Base-by-base conservation (phyloP, 202 grass and related monocot species). In the Dendrocalamus latiflorus region DNA sequence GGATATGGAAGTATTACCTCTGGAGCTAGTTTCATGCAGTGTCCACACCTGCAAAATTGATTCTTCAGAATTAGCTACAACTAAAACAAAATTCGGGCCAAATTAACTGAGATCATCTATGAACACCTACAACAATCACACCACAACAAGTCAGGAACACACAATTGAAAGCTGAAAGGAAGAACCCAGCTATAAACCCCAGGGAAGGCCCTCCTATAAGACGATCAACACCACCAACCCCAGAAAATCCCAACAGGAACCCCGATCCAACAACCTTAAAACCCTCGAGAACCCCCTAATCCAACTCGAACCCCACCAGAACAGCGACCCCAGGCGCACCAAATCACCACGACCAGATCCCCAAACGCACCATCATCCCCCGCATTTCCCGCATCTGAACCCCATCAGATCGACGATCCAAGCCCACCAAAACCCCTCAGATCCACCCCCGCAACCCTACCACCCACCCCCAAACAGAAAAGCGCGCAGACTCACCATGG, bases 21-120 rank as follows among this genome's bases (percentile, higher is more conserved):
- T 20, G 97, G 97, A 54, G 93, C 88, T 0, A 99, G 91, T 2
- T 51, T 86, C 72, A 92, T 94, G 86, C 93, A 96, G 74, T 94
- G 93, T 21, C 89, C 97, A 94, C 96, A 99, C 96, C 96, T 99
- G 70, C 26, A 65, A 76, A 71, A 9, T 45, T 8, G 3, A 66
- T 60, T 45, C 8, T 28, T 81, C 1, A 6, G 9, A 17, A 34
- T 88, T 37, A 86, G 78, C 42, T 36, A 68, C 5, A 14, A 15
- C 1, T 66, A 14, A 2, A 53, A 4, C 20, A 55, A 6, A 54
- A 56, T 45, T 83, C 47, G 6, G 5, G 67, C 34, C 24, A 39
- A 30, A 43, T 15, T 3, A 49, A 38, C 28, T 21, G n/a, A 58
- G 8, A 22, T 34, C 10, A 22, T 36, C 0, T 6, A 20, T 0